Conservation (phyloP, 1,284 basidiomycete genomes). For the Trametes pubescens region DNA sequence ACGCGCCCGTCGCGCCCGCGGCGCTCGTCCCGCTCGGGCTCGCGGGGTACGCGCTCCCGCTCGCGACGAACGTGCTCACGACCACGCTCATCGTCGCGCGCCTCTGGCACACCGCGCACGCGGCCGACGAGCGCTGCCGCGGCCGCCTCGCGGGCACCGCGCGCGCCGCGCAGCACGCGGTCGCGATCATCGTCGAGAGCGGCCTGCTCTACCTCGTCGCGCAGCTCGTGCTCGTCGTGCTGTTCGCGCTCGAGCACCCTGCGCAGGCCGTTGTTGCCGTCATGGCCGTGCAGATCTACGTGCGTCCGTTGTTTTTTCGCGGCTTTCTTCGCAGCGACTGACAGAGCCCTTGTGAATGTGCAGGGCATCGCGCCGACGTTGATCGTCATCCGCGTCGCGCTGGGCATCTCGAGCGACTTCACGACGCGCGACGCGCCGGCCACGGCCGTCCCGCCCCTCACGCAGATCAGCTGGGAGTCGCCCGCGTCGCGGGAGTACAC, state of each 20-base stretch:
- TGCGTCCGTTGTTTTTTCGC: slow-evolving; percentile 23
- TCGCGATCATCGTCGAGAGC: slow-evolving; percentile 49
- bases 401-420: slow-evolving; percentile 26
- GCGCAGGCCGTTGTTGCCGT: slow-evolving; percentile 47
- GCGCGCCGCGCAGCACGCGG: slow-evolving; percentile 33
- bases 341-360: no score
- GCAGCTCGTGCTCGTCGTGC: slow-evolving; percentile 50
- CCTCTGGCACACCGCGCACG: slow-evolving; percentile 41
- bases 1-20: slow-evolving; percentile 23
- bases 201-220: slow-evolving; percentile 50
- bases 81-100: slow-evolving; percentile 50
- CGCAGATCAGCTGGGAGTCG: slow-evolving; percentile 17
- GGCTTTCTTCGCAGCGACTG: no score
- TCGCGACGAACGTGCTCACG: slow-evolving; percentile 49
- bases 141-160: slow-evolving; percentile 11
- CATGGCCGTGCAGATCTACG: slow-evolving; percentile 52
- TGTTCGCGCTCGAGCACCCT: slow-evolving; percentile 45
- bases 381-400: slow-evolving; percentile 29
- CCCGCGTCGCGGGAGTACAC: neutral
- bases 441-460: neutral
- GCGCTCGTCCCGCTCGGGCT: slow-evolving; percentile 32
- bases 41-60: slow-evolving; percentile 46
- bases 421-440: slow-evolving; percentile 11
- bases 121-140: slow-evolving; percentile 10
- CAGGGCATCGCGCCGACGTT: slow-evolving; percentile 29